phyloP scores from a whole-genome alignment of 108 stramenopile species.

The Skeletonema costatum region DNA sequence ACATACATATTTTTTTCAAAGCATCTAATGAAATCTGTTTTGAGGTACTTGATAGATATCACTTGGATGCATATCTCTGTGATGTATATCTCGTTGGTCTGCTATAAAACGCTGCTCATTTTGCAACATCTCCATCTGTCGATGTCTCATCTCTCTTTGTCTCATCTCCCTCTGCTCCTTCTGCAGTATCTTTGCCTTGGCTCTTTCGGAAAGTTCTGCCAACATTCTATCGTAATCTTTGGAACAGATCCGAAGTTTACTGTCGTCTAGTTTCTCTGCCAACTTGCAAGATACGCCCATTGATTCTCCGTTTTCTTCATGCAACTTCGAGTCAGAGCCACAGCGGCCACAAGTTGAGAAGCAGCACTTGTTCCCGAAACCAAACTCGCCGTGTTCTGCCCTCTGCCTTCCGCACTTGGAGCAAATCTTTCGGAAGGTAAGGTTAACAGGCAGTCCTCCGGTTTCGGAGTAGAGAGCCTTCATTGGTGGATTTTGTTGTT shows the following conservation, averaged over 20 bases:
- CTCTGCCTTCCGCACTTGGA: slow-evolving; percentile 77
- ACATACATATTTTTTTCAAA: background rate
- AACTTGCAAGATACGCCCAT: slow-evolving; percentile 78
- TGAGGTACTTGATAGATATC: background rate
- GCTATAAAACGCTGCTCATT: background rate
- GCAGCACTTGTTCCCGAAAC: slow-evolving; percentile 84
- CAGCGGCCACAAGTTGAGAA: slow-evolving; percentile 77
- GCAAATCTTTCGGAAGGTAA: slow-evolving; percentile 84
- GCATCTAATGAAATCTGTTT: background rate
- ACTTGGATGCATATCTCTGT: background rate
- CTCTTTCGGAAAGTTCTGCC: slow-evolving; percentile 66
- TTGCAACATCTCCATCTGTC: background rate
- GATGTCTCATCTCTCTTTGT: background rate
- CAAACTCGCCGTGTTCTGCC: slow-evolving; percentile 83
- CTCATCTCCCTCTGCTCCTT: background rate
- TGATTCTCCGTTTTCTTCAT: slow-evolving; percentile 32
- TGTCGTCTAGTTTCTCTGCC: slow-evolving; percentile 63
- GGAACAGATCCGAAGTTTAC: slow-evolving; percentile 28
- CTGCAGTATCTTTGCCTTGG: slow-evolving; percentile 27
- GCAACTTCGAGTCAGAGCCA: slow-evolving; percentile 58
- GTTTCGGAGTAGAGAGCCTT: slow-evolving; percentile 26
- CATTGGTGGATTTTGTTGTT: slow-evolving; percentile 15
- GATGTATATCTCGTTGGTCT: background rate
- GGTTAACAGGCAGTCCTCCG: slow-evolving; percentile 60
- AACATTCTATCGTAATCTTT: slow-evolving; percentile 61